Conservation (phyloP, 2,329 filamentous ascomycete genomes). For the Ustulina deusta region DNA sequence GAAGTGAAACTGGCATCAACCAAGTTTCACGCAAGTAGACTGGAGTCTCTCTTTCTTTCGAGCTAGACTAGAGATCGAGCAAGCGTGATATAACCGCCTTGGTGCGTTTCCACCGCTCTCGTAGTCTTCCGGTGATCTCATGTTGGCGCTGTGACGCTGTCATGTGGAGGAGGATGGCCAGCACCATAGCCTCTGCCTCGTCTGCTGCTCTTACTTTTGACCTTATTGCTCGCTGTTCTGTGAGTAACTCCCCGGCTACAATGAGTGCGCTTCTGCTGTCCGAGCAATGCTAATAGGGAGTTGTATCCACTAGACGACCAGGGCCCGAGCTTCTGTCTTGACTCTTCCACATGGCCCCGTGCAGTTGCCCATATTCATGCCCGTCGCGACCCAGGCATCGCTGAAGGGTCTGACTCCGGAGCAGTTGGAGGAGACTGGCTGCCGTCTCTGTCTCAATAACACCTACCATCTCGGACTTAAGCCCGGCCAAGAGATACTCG, state of each 20-base stretch:
- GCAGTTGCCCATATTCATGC: constrained; percentile 95
- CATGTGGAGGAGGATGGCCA: constrained; percentile 56
- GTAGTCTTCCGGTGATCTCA: background rate
- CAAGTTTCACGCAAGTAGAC: background rate
- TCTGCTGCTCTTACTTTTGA: constrained; percentile 81
- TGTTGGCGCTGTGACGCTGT: constrained; percentile 15
- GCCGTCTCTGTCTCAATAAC: constrained; percentile 94
- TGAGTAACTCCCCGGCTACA: constrained; percentile 58
- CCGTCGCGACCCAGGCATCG: constrained; percentile 95
- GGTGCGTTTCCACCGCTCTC: background rate
- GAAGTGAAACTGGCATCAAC: no score
- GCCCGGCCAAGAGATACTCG: constrained; percentile 89
- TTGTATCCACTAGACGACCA: constrained; percentile 81
- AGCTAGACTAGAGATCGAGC: background rate
- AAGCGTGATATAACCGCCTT: background rate
- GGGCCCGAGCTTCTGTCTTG: constrained; percentile 89
- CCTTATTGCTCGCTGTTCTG: constrained; percentile 81
- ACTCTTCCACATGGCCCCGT: constrained; percentile 93
- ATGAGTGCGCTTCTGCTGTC: background rate
- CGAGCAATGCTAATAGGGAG: constrained; percentile 11
- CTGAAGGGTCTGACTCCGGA: constrained; percentile 94
- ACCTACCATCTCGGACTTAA: constrained; percentile 97
- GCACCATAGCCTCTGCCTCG: constrained; percentile 60
- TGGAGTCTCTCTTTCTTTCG: background rate
- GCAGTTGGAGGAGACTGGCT: constrained; percentile 89